These are phyloP conservation scores for Mallotus repandus DNA, from an alignment of 441 rosid species.

Conservation along the genomic window DNA sequence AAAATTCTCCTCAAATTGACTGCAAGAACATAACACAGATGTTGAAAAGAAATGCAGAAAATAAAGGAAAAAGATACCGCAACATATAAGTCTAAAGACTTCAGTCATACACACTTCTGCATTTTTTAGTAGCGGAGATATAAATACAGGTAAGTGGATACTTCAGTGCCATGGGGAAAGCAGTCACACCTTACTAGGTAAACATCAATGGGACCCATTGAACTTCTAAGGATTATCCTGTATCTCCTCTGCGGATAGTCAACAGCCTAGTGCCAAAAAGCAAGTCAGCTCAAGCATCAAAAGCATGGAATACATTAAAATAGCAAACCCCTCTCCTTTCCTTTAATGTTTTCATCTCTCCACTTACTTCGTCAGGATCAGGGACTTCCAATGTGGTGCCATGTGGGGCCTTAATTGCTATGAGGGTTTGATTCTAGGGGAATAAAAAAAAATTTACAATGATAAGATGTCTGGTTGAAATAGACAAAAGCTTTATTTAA, in stretches of 20 bases:
- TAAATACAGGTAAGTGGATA: not conserved
- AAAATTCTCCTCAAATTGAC: constrained; percentile 87
- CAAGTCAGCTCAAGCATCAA: constrained; percentile 28
- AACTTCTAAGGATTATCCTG: constrained; percentile 91
- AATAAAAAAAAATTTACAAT: constrained; percentile 22
- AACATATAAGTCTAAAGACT: not conserved
- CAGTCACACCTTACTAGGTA: constrained; percentile 79
- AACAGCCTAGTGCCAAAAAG: constrained; percentile 54
- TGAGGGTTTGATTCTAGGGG: constrained; percentile 80
- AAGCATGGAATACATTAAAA: constrained; percentile 17
- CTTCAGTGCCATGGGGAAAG: constrained; percentile 7
- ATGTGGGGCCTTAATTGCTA: constrained; percentile 97
- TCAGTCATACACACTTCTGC: not conserved
- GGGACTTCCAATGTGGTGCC: constrained; percentile 99
- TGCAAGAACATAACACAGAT: constrained; percentile 28
- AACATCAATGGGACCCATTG: constrained; percentile 96
- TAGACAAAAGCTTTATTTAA: constrained; percentile 19
- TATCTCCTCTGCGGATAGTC: constrained; percentile 85
- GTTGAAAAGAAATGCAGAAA: not conserved
- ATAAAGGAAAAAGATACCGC: not conserved
- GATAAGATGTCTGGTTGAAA: constrained; percentile 22
- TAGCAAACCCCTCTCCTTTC: constrained; percentile 7
- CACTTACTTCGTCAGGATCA: constrained; percentile 90
- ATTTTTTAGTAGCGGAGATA: constrained; percentile 13
- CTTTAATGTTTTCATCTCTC: constrained; percentile 3